phyloP scores from a whole-genome alignment of 1,139 yeast genomes.

The Suhomyces guaymorum region DNA sequence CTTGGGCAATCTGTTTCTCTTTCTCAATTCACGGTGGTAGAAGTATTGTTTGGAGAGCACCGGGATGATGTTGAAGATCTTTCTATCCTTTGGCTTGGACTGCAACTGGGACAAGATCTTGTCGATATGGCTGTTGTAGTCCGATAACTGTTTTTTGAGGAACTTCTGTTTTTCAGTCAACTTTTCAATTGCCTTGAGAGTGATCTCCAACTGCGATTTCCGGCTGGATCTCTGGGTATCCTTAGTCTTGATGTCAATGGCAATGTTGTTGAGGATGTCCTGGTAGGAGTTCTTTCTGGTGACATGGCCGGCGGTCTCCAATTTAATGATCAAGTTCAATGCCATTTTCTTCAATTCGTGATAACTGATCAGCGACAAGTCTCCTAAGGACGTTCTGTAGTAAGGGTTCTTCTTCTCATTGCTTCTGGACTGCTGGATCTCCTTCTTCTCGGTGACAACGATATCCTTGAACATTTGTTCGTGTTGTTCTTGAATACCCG shows the following conservation, averaged over 20 bases:
- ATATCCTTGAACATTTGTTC: slow-evolving; percentile 63
- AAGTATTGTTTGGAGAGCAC: slow-evolving; percentile 80
- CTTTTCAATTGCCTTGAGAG: slow-evolving; percentile 59
- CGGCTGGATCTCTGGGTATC: slow-evolving; percentile 66
- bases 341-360: slow-evolving; percentile 78
- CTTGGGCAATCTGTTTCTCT: slow-evolving; percentile 66
- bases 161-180: slow-evolving; percentile 62
- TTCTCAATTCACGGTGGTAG: slow-evolving; percentile 71
- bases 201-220: slow-evolving; percentile 59
- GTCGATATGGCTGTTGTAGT: slow-evolving; percentile 72
- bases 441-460: slow-evolving; percentile 48
- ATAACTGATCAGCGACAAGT: slow-evolving; percentile 58
- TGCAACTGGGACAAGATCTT: slow-evolving; percentile 64
- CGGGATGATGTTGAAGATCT: slow-evolving; percentile 53
- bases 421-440: slow-evolving; percentile 20
- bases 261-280: slow-evolving; percentile 76
- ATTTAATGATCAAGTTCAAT: slow-evolving; percentile 70
- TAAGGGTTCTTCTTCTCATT: slow-evolving; percentile 37
- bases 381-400: slow-evolving; percentile 49
- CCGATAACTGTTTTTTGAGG: slow-evolving; percentile 59
- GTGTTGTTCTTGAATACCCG: slow-evolving; percentile 68
- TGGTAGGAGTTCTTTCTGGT: slow-evolving; percentile 76
- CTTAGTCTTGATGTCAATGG: slow-evolving; percentile 79
- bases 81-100: slow-evolving; percentile 51
- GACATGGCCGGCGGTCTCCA: slow-evolving; percentile 69